Conservation (phyloP, 2,329 filamentous ascomycete species). For the Leptodontidium sp. region DNA sequence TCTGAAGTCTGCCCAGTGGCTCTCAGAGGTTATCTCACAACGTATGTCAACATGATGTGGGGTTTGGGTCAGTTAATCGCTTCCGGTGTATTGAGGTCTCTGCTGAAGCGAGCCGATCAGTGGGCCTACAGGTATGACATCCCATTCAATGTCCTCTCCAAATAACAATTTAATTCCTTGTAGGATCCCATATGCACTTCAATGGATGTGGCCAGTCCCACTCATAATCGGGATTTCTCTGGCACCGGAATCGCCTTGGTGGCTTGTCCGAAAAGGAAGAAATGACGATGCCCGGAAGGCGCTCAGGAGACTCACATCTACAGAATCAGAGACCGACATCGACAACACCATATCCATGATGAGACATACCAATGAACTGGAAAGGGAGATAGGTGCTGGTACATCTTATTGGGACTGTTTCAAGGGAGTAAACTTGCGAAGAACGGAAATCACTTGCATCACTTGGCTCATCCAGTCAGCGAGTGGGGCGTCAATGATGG, state of each 20-base stretch:
- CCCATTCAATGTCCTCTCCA: not conserved
- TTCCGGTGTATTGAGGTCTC: constrained; percentile 55
- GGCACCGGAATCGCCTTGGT: constrained; percentile 50
- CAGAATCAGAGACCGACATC: not conserved
- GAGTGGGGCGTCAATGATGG: constrained; percentile 69
- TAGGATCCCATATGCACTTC: constrained; percentile 45
- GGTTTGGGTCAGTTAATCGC: constrained; percentile 57
- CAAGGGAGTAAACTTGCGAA: constrained; percentile 55
- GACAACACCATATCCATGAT: constrained; percentile 56
- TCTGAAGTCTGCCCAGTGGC: constrained; percentile 48
- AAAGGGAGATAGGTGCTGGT: constrained; percentile 53
- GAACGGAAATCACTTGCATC: constrained; percentile 62
- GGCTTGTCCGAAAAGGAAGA: constrained; percentile 1
- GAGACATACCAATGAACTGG: constrained; percentile 62
- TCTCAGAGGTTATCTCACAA: constrained; percentile 47
- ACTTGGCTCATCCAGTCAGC: constrained; percentile 70
- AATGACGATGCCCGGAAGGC: constrained; percentile 10
- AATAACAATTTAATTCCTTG: not conserved
- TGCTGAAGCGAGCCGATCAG: constrained; percentile 52
- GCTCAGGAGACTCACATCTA: constrained; percentile 15
- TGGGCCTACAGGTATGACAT: constrained; percentile 53
- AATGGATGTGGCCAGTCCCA: constrained; percentile 59
- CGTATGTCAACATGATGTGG: constrained; percentile 64
- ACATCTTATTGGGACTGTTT: constrained; percentile 61
- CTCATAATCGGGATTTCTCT: constrained; percentile 54